These are phyloP conservation scores for Gnomoniopsis sp. DNA, from an alignment of 2,329 filamentous ascomycete species.

Conservation along the genomic window DNA sequence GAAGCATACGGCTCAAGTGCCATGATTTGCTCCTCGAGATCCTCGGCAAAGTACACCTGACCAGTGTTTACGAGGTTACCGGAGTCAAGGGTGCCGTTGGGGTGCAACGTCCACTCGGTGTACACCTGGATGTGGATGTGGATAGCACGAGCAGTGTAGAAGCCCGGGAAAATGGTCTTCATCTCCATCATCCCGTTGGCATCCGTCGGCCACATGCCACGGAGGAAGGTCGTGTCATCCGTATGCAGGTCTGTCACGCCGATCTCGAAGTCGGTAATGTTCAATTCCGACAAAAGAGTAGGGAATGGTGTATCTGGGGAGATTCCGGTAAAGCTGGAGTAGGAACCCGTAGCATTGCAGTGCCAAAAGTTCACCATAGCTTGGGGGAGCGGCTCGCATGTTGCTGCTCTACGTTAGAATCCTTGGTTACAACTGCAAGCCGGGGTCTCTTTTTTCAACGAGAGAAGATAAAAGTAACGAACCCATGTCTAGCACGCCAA, in stretches of 20 bases:
- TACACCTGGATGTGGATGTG: slow-evolving; percentile 24
- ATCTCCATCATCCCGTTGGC: slow-evolving; percentile 25
- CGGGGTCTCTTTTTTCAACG: neutral
- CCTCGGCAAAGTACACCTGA: slow-evolving; percentile 30
- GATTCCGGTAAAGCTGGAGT: slow-evolving; percentile 27
- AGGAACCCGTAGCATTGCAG: slow-evolving; percentile 22
- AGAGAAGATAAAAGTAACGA: neutral
- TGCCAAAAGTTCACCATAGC: slow-evolving; percentile 13
- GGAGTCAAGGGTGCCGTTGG: slow-evolving; percentile 19
- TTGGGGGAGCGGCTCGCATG: slow-evolving; percentile 10
- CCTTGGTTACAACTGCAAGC: neutral
- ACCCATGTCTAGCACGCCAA: slow-evolving; percentile 11
- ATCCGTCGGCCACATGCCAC: slow-evolving; percentile 28
- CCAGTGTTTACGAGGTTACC: slow-evolving; percentile 28
- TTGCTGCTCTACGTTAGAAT: neutral
- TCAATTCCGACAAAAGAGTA: slow-evolving; percentile 26
- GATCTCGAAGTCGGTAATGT: slow-evolving; percentile 21
- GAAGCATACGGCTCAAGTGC: slow-evolving; percentile 29
- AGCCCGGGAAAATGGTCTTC: slow-evolving; percentile 24
- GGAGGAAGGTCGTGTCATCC: slow-evolving; percentile 27
- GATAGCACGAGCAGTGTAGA: slow-evolving; percentile 23
- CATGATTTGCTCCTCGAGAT: slow-evolving; percentile 28
- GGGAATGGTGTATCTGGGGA: slow-evolving; percentile 28
- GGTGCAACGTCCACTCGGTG: slow-evolving; percentile 20
- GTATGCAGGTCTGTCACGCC: slow-evolving; percentile 24